Evolutionary conservation across 345 rosid genomes (phyloP).

Genomic region (Citrus unshiu): DNA sequence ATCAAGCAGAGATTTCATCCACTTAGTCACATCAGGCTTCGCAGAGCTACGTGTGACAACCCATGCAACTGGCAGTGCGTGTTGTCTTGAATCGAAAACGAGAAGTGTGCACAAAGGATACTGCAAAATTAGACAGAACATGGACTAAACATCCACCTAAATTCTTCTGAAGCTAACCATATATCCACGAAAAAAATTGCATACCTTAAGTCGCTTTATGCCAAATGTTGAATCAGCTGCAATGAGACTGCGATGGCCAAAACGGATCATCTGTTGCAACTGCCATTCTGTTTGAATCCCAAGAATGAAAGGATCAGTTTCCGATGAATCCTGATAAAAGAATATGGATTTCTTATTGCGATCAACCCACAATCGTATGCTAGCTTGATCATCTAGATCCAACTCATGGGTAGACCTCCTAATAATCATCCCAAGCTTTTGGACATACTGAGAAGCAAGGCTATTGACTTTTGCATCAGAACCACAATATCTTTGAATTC

Average conservation of each 20-base stretch:
- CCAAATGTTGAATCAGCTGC: conserved; percentile 91
- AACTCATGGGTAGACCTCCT: conserved; percentile 82
- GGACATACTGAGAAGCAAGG: conserved; percentile 89
- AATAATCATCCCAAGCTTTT: conserved; percentile 90
- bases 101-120: conserved; percentile 86
- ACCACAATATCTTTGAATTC: conserved; percentile 82
- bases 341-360: conserved; percentile 85
- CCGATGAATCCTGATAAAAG: conserved; percentile 79
- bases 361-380: conserved; percentile 84
- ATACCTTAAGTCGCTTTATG: conserved; percentile 87
- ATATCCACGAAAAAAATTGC: not conserved
- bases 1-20: conserved; percentile 77
- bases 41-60: conserved; percentile 77
- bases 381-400: conserved; percentile 90
- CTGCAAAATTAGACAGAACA: conserved; percentile 39
- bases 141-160: conserved; percentile 3
- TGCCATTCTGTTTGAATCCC: conserved; percentile 98
- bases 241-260: conserved; percentile 78
- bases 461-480: conserved; percentile 57
- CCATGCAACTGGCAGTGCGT: conserved; percentile 94
- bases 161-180: not conserved
- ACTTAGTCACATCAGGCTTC: conserved; percentile 79
- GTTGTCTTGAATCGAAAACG: conserved; percentile 91
- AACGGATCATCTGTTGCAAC: conserved; percentile 83
- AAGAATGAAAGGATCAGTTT: conserved; percentile 65